A percentile compares a stretch with the other conserved stretches of the same genome.
phyloP scores from a whole-genome alignment of 805 yeast species.

The Candida sanyiensis region DNA sequence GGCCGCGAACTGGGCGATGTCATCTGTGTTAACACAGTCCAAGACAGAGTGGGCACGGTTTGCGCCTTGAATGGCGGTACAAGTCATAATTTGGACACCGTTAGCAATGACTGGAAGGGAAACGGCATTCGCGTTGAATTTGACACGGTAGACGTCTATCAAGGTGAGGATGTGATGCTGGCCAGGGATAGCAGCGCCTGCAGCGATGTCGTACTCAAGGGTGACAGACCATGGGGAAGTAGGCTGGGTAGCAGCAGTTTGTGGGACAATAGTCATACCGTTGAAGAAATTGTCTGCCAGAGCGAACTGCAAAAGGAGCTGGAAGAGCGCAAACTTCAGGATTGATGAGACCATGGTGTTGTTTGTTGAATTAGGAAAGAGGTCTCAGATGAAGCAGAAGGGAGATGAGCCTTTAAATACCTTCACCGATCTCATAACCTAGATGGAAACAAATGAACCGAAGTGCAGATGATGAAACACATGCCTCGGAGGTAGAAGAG shows the following conservation, averaged over 20 bases:
- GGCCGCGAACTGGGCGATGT: constrained; percentile 15
- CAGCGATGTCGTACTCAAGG: constrained; percentile 24
- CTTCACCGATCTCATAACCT: too few species aligned
- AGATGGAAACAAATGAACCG: too few species aligned
- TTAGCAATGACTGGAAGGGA: constrained; percentile 21
- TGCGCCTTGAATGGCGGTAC: constrained; percentile 32
- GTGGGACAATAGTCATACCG: constrained; percentile 6
- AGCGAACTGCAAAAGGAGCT: neutral
- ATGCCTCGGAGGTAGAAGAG: too few species aligned
- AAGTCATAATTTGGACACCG: constrained; percentile 26
- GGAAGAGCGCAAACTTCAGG: constrained; percentile 3
- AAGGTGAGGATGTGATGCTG: constrained; percentile 22
- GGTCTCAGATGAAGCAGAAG: neutral
- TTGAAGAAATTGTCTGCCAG: constrained; percentile 8
- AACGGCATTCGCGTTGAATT: constrained; percentile 24
- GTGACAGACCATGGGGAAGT: constrained; percentile 30
- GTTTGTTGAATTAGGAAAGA: too few species aligned
- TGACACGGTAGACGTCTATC: constrained; percentile 31
- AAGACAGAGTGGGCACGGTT: constrained; percentile 25
- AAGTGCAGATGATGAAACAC: too few species aligned
- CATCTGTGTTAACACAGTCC: constrained; percentile 26
- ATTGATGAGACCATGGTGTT: neutral
- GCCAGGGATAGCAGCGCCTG: constrained; percentile 21
- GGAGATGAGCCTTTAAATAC: neutral
- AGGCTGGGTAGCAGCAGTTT: constrained; percentile 21